Base-by-base conservation (phyloP, 805 yeast genomes). In the Starmerella apis region DNA sequence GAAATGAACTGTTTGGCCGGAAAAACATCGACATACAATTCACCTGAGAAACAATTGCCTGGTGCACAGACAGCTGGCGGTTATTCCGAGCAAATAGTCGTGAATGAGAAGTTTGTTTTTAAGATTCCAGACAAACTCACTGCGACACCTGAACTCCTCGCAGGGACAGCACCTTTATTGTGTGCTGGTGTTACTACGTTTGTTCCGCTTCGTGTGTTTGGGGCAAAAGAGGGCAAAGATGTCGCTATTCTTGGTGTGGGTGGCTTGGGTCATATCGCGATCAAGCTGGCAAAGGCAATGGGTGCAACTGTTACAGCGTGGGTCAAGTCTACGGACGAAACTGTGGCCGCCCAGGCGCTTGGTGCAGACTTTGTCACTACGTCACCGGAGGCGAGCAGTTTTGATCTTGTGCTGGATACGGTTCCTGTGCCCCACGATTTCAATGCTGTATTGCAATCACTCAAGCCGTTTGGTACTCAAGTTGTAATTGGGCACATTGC, bases 171-270 rank as follows among this genome's bases (percentile, higher is more conserved):
- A 3, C 87, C 88, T 47, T 68, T 83, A 67, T 67, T 81, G 68
- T 83, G 90, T 70, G 90, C 86, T 49, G 90, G 90, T 49, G 68
- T 80, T 62, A 83, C 90, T 11, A 80, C 78, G 13, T 82, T 69
- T 68, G 75, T 84, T 7, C 90, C 90, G 49, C 65, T 83, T 57
- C 68, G 61, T 43, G 65, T 68, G 62, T 69, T 70, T 49, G 73
- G 71, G 32, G 70, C 68, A 58, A 76, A 73, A 49, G 71, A 72
- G 43, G 78, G 77, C 46, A 69, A 69, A 53, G 71, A 67, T 41
- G 81, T 80, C 46, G 84, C 81, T 38, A 65, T 80, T 50, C 72
- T 75, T 50, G 84, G 83, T 48, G 71, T 80, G 51, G 85, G 85
- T 46, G 85, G 85, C 30, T 71, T 80, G 50, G 85, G 85, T 43